Evolutionary conservation across 148 eudicot species (phyloP).

Genomic region (Nepenthes mirabilis): DNA sequence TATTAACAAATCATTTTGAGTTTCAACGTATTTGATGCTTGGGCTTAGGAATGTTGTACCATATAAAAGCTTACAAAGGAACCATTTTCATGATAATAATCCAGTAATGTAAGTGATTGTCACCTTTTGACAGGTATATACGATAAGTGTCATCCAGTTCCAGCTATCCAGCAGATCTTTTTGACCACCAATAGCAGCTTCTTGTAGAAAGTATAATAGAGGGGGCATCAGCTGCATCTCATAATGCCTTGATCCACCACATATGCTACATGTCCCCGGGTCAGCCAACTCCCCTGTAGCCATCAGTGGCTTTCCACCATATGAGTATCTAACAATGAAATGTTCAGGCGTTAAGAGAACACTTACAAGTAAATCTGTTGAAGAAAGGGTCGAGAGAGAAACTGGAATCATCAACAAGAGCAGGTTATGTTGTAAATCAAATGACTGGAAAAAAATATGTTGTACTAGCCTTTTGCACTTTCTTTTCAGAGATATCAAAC

Average conservation of each 20-base stretch:
- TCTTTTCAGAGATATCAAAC: too few relatives aligned
- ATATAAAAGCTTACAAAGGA: not conserved
- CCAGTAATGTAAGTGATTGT: conserved; percentile 3
- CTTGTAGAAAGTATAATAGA: conserved; percentile 62
- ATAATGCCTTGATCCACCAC: conserved; percentile 63
- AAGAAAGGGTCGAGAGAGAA: not conserved
- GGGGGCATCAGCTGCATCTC: conserved; percentile 95
- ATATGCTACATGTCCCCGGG: conserved; percentile 41
- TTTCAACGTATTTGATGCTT: not conserved
- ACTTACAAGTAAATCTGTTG: not conserved
- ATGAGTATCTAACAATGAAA: conserved; percentile 46
- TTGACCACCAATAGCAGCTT: conserved; percentile 26
- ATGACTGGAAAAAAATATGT: not conserved
- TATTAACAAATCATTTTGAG: not conserved
- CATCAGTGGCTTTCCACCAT: conserved; percentile 72
- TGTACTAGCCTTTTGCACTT: too few relatives aligned
- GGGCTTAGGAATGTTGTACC: not conserved
- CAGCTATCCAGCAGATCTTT: conserved; percentile 47
- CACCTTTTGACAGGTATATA: conserved; percentile 78
- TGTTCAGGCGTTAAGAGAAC: conserved; percentile 4
- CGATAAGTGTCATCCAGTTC: conserved; percentile 77
- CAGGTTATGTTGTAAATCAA: not conserved
- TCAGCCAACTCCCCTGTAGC: conserved; percentile 38
- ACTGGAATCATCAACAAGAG: not conserved
- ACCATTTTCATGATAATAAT: not conserved